A percentile compares a stretch with the other conserved stretches of the same genome.
Evolutionary conservation across 805 yeast species (phyloP).

Genomic region (Teunomyces funiuensis): DNA sequence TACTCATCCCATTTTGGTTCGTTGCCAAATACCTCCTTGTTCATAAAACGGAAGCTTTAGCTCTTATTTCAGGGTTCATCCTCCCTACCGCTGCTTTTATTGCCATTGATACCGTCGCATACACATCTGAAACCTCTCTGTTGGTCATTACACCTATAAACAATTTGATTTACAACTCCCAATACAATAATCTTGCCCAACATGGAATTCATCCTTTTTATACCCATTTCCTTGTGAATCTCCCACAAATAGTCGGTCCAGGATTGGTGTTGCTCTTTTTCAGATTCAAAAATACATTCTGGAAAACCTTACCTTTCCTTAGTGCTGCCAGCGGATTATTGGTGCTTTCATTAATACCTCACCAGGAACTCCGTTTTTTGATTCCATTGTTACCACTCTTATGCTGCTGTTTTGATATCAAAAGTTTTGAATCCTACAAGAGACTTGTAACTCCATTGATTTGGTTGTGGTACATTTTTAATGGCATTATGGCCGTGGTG

Average conservation of each 20-base stretch:
- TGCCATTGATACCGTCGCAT: slow-evolving; percentile 51
- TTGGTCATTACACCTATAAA: slow-evolving; percentile 70
- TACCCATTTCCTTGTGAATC: slow-evolving; percentile 70
- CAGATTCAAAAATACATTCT: slow-evolving; percentile 32
- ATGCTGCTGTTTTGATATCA: slow-evolving; percentile 55
- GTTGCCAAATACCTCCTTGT: slow-evolving; percentile 43
- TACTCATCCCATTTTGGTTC: slow-evolving; percentile 59
- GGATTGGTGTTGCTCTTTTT: slow-evolving; percentile 49
- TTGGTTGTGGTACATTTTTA: slow-evolving; percentile 63
- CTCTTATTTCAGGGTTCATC: slow-evolving; percentile 27
- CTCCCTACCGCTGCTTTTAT: slow-evolving; percentile 40
- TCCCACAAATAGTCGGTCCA: slow-evolving; percentile 86
- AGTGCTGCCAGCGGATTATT: slow-evolving; percentile 62
- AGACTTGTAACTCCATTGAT: slow-evolving; percentile 22
- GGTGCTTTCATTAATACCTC: slow-evolving; percentile 72
- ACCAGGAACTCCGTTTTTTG: slow-evolving; percentile 90
- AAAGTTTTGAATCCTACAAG: slow-evolving; percentile 15
- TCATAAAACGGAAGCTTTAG: slow-evolving; percentile 34
- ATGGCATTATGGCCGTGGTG: slow-evolving; percentile 53
- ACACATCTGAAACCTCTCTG: slow-evolving; percentile 8
- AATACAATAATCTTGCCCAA: slow-evolving; percentile 53
- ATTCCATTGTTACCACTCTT: slow-evolving; percentile 74
- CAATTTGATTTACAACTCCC: slow-evolving; percentile 69
- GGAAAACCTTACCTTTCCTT: slow-evolving; percentile 55
- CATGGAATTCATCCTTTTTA: slow-evolving; percentile 86